Conservation (phyloP, 1,284 basidiomycete genomes). For the Ceratobasidium sp. region DNA sequence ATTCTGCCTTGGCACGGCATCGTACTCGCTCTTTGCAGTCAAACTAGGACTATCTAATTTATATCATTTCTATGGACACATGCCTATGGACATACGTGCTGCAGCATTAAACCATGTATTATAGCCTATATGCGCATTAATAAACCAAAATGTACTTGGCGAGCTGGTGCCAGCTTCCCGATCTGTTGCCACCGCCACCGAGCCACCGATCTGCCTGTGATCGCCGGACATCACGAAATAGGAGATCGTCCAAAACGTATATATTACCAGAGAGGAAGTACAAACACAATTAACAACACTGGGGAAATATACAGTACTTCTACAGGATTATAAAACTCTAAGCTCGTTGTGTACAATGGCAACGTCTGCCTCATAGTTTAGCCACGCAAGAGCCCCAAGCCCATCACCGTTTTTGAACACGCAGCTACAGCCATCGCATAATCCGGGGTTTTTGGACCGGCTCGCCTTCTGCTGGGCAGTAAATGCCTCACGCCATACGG, state of each 20-base stretch:
- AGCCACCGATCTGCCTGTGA: constrained; percentile 26
- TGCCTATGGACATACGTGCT: constrained; percentile 18
- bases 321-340: constrained; percentile 8
- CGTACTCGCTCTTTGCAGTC: constrained; percentile 3
- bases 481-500: constrained; percentile 31
- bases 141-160: not conserved
- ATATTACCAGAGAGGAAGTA: not conserved
- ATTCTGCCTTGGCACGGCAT: constrained; percentile 16
- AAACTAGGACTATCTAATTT: constrained; percentile 20
- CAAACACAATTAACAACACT: not conserved
- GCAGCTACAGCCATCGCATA: constrained; percentile 9
- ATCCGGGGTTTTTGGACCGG: constrained; percentile 31
- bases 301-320: not conserved
- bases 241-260: constrained; percentile 4
- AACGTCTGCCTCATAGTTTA: constrained; percentile 22
- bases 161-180: not conserved
- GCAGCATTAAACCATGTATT: constrained; percentile 20
- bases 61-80: constrained; percentile 40
- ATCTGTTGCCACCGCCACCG: constrained; percentile 7
- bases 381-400: constrained; percentile 21
- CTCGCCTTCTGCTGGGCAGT: not conserved
- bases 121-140: constrained; percentile 18
- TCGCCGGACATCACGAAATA: not conserved
- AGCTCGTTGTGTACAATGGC: constrained; percentile 11
- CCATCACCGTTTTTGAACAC: constrained; percentile 30